Evolutionary conservation across 164 flowering plant genomes (phyloP), one percentile per base, ranked within the genome.

Genomic region (Tetrastigma voinierianum): DNA sequence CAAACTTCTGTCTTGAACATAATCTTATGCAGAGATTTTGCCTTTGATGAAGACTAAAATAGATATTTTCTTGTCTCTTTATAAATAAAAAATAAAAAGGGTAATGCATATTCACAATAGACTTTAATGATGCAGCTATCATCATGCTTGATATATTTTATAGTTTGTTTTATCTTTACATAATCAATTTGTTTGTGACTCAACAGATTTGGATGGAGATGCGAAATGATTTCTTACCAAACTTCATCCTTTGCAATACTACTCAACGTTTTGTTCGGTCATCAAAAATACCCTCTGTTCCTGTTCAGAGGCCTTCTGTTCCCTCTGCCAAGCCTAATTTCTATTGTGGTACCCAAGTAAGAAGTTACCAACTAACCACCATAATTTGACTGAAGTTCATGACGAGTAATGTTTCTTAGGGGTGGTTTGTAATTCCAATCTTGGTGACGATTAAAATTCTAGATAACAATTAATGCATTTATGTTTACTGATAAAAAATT

Each of bases 221-320:
- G 94, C 99, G 90, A 78, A 90, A 74, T 77, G 98, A 96, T 76
- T 92, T 96, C 85, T 75, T 96, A 73, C 99, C 97, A 49, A 96
- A 96, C 76, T 96, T 96, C 72, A 79, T 93, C 67, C 89, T 96
- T 51, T 96, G 98, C 73, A 96, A 96, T 75, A 96, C 99, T 58
- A 96, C 99, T 72, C 99, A 93, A 60, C 89, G 99, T 2, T 92
- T 92, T 82, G 77, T 96, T 19, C 81, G 97, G 32, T 84, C 96
- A 57, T 77, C 91, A 44, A 90, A 83, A 80, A 90, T 83, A 55
- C 76, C 89, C 11, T 77, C 57, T 68, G 90, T 74, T 73, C 84
- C 97, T 66, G 81, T 87, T 74, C 99, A 96, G 72, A 96, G 90
- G 83, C 94, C 99, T 57, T 84, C 95, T 11, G 82, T 96, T n/a